A percentile compares a stretch with the other conserved stretches of the same genome.
Conservation (phyloP, 2,329 filamentous ascomycete genomes). For the Fusarium zealandicum region DNA sequence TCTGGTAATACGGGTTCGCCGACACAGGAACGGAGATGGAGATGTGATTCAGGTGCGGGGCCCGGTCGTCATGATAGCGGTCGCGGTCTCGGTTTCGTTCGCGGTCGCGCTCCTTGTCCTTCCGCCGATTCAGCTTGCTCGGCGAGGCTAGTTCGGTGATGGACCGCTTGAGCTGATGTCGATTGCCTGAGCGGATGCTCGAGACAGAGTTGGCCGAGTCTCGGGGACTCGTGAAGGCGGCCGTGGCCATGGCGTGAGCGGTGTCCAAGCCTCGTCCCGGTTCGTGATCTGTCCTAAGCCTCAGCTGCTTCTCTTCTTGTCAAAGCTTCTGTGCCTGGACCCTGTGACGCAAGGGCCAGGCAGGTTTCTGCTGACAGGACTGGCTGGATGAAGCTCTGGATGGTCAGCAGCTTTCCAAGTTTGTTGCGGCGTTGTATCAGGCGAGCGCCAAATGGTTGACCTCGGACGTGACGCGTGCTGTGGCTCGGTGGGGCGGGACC, state of each 20-base stretch:
- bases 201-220: constrained; percentile 37
- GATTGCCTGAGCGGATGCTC: constrained; percentile 43
- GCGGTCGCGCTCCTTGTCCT: constrained; percentile 40
- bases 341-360: constrained; percentile 26
- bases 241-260: constrained; percentile 34
- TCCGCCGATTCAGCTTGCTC: constrained; percentile 49
- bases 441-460: constrained; percentile 25
- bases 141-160: constrained; percentile 62
- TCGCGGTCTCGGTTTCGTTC: constrained; percentile 35
- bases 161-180: constrained; percentile 64
- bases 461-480: constrained; percentile 10
- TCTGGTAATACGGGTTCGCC: constrained; percentile 42
- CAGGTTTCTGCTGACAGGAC: constrained; percentile 10
- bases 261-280: constrained; percentile 14
- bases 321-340: constrained; percentile 19
- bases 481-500: constrained; percentile 26
- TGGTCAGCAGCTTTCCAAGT: constrained; percentile 19
- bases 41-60: constrained; percentile 27
- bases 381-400: constrained; percentile 11
- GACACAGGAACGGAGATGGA: constrained; percentile 29
- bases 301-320: constrained; percentile 3
- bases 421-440: constrained; percentile 33
- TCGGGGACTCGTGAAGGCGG: constrained; percentile 37
- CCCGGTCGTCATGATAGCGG: constrained; percentile 43
- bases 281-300: constrained; percentile 24